Percentiles rank a stretch among this genome's conserved stretches.
Conservation (phyloP, 805 yeast genomes). For the Saturnispora sekii region DNA sequence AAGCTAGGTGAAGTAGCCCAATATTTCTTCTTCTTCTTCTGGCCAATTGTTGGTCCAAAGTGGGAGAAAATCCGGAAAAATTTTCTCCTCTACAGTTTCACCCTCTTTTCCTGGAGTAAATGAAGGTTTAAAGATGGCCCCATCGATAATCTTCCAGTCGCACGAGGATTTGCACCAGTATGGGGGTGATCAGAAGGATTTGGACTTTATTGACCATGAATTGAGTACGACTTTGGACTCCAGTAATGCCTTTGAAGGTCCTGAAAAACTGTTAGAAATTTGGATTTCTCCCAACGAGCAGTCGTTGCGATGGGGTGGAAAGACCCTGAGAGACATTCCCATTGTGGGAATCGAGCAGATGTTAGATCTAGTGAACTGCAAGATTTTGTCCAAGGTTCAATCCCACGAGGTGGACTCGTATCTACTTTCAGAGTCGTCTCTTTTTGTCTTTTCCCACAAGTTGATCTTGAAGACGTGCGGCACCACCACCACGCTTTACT, state of each 20-base stretch:
- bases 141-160: constrained; percentile 10
- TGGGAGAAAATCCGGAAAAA: too few species aligned
- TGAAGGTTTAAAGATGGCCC: constrained; percentile 6
- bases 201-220: constrained; percentile 58
- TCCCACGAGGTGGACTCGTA: constrained; percentile 67
- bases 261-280: constrained; percentile 84
- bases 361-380: constrained; percentile 78
- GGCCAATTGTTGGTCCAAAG: too few species aligned
- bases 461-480: constrained; percentile 91
- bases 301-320: constrained; percentile 27
- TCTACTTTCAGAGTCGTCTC: constrained; percentile 77
- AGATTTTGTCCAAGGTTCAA: constrained; percentile 71
- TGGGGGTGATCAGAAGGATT: constrained; percentile 11
- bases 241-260: constrained; percentile 92
- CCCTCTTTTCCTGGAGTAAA: too few species aligned
- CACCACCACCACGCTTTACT: constrained; percentile 80
- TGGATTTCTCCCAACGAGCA: constrained; percentile 62
- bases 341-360: constrained; percentile 59
- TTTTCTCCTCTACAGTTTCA: too few species aligned
- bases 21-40: too few species aligned
- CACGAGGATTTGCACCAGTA: constrained; percentile 9
- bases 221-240: constrained; percentile 75
- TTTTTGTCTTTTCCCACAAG: constrained; percentile 83
- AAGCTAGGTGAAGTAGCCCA: too few species aligned
- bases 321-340: constrained; percentile 57